Base-by-base conservation (phyloP, 306 rosid species). In the Albizia julibrissin region DNA sequence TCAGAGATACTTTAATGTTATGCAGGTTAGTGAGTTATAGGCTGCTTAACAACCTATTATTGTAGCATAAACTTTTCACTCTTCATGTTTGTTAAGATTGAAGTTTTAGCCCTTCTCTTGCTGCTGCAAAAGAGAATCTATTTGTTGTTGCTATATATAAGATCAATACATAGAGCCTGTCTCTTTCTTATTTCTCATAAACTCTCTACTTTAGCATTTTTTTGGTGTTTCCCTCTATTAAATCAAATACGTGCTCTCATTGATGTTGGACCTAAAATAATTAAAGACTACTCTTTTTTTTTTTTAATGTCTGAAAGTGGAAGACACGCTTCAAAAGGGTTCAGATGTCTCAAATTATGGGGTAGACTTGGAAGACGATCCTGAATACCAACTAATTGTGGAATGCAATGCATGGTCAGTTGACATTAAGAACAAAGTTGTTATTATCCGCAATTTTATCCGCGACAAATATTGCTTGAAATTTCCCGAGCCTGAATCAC, bases 401-500 rank as follows among this genome's bases (percentile, higher is more conserved):
- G 98, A 95, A 72, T 93, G 99, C 79, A 95, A 95, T 82, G 85
- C 92, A 5, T 80, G 93, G 80, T 95, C 98, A 0, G 99, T 95
- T 81, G 99, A 95, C 79, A 93, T 95, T 66, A 98, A 95, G 85
- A 95, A 95, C 83, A 98, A 95, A 87, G 92, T 93, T 76, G 85
- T 93, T 47, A 92, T 92, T 54, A 88, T 95, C 82, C 99, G 93
- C 86, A 93, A 91, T 79, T 95, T 93, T 84, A 93, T 95, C 40
- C 98, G 98, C 29, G 99, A 95, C 84, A 95, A 93, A 82, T 93
- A 93, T 84, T 94, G 98, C 22, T 84, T 90, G 83, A 95, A 95
- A 78, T 95, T 93, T 87, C 99, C 97, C 1, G 99, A 95, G 90
- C 96, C 93, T 46, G 99, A 95, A 86, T 93, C 99, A 11, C 87